These are phyloP conservation scores for Fusarium musae DNA, from an alignment of 2,329 filamentous ascomycete species.

Conservation along the genomic window DNA sequence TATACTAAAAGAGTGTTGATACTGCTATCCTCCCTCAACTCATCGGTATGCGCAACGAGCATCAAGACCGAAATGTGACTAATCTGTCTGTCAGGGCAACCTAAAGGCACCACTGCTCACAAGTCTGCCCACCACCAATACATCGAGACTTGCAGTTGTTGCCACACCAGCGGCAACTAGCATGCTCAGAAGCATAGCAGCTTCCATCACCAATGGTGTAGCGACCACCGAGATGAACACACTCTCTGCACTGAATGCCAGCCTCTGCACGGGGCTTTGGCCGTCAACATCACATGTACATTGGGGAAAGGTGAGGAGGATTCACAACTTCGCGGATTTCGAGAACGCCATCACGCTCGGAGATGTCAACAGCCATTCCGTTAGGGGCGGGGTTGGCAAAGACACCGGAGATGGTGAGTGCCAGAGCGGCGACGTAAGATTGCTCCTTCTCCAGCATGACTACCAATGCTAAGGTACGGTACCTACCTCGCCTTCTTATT, in stretches of 20 bases:
- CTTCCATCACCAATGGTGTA: neutral
- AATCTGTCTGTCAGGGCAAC: neutral
- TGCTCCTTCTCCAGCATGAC: no score
- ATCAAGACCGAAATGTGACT: accelerated
- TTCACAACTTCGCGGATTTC: neutral
- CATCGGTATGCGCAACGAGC: accelerated
- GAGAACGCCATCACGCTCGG: neutral
- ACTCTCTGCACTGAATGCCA: neutral
- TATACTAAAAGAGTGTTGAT: accelerated
- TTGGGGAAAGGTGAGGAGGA: accelerated
- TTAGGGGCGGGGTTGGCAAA: neutral
- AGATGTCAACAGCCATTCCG: neutral
- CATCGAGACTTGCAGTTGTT: neutral
- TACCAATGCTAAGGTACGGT: no score
- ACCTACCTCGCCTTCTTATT: no score
- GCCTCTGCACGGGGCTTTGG: neutral
- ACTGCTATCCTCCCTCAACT: accelerated
- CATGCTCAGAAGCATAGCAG: neutral
- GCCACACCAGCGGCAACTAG: neutral
- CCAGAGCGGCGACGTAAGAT: neutral
- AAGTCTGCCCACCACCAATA: neutral
- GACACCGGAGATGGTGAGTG: neutral
- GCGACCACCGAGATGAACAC: neutral
- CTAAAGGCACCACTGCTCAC: neutral
- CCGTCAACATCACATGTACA: accelerated